Percentiles rank a stretch among this genome's conserved stretches.
These are phyloP conservation scores for Phlebiopsis gigantea DNA, from an alignment of 768 basidiomycete species.

Conservation along the genomic window DNA sequence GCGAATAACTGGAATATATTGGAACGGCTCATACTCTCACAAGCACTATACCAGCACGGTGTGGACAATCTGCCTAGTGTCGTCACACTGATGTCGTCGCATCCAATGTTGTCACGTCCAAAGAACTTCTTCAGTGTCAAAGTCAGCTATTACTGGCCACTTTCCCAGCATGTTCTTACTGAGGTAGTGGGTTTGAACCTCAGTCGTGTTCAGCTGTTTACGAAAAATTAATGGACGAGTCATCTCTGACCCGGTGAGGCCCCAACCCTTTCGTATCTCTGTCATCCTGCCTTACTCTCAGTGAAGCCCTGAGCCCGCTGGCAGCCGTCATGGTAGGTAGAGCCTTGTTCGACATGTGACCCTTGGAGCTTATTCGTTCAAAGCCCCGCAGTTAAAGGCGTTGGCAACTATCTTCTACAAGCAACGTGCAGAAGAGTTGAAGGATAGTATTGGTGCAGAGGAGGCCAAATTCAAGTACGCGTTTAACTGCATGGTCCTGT, in stretches of 20 bases:
- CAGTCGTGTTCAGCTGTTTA: slow-evolving; percentile 71
- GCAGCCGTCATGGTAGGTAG: slow-evolving; percentile 44
- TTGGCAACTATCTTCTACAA: slow-evolving; percentile 76
- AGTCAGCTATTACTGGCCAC: slow-evolving; percentile 31
- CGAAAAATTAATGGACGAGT: slow-evolving; percentile 60
- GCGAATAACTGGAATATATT: slow-evolving; percentile 30
- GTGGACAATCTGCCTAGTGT: slow-evolving; percentile 63
- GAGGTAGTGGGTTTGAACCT: slow-evolving; percentile 15
- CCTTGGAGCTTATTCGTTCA: not conserved
- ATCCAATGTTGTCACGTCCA: slow-evolving; percentile 63
- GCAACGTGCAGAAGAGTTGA: slow-evolving; percentile 65
- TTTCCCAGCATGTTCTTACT: slow-evolving; percentile 2
- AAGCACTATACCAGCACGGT: slow-evolving; percentile 83
- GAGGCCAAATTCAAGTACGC: slow-evolving; percentile 75
- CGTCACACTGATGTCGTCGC: slow-evolving; percentile 58
- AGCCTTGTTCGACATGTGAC: slow-evolving; percentile 11
- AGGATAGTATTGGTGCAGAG: slow-evolving; percentile 62
- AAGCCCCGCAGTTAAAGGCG: slow-evolving; percentile 60
- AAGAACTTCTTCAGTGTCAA: slow-evolving; percentile 65
- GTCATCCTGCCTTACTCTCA: not conserved
- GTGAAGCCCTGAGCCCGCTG: slow-evolving; percentile 43
- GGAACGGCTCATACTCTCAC: slow-evolving; percentile 79
- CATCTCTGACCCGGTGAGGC: slow-evolving; percentile 20
- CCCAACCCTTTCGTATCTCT: not conserved
- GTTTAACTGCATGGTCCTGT: not conserved